A percentile compares a stretch with the other conserved stretches of the same genome.
These are phyloP conservation scores for Kalmanozyma brasiliensis DNA, from an alignment of 1,284 basidiomycete genomes.

Conservation along the genomic window DNA sequence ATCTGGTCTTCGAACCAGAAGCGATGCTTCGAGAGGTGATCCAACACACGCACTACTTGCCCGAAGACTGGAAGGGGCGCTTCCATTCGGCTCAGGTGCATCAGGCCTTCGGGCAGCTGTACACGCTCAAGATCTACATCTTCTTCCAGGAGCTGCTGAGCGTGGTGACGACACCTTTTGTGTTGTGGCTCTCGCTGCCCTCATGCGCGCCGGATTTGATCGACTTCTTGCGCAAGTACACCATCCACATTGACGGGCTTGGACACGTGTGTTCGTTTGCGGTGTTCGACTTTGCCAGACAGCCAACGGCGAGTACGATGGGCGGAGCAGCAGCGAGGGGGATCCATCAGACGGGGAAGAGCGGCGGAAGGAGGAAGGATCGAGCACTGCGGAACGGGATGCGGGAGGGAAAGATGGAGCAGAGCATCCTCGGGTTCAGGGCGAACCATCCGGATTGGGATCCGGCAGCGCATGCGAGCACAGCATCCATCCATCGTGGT, in stretches of 20 bases:
- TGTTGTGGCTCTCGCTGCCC: conserved; percentile 91
- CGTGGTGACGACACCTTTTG: conserved; percentile 91
- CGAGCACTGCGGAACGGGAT: conserved; percentile 71
- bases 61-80: conserved; percentile 86
- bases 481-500: conserved; percentile 7
- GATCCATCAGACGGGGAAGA: conserved; percentile 9
- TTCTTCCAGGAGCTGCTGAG: conserved; percentile 89
- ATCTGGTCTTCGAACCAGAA: conserved; percentile 89
- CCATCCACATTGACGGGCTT: conserved; percentile 92
- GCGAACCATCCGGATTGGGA: conserved; percentile 94
- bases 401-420: conserved; percentile 78
- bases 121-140: conserved; percentile 70
- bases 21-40: conserved; percentile 89
- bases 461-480: conserved; percentile 74
- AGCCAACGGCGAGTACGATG: conserved; percentile 71
- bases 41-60: conserved; percentile 93
- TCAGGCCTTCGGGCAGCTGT: conserved; percentile 56
- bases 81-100: conserved; percentile 76
- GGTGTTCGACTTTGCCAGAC: conserved; percentile 93
- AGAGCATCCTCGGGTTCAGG: conserved; percentile 91
- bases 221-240: conserved; percentile 73
- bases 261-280: conserved; percentile 98
- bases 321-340: conserved; percentile 28
- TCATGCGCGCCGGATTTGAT: conserved; percentile 76
- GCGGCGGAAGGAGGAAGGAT: conserved; percentile 72